Conservation (phyloP, 306 rosid species). For the Prunus davidiana region DNA sequence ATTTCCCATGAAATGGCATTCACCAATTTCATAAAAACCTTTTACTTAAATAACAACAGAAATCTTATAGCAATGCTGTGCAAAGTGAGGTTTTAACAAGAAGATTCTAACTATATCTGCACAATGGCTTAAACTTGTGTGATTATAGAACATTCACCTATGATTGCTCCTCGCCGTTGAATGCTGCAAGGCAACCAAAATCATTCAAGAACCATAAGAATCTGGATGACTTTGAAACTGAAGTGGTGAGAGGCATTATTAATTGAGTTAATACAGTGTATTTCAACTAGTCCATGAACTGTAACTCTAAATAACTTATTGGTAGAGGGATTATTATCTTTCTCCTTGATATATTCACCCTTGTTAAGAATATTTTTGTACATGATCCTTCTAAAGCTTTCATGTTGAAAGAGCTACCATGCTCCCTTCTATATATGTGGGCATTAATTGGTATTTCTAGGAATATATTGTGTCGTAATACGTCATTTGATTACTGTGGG, state of each 20-base stretch:
- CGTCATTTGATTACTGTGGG: neutral
- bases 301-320: slow-evolving; percentile 13
- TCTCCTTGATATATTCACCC: neutral
- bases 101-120: slow-evolving; percentile 3
- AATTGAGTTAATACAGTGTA: neutral
- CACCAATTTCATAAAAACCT: neutral
- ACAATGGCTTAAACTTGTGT: slow-evolving; percentile 5
- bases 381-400: neutral
- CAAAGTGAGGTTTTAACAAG: neutral
- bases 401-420: neutral
- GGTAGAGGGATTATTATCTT: neutral
- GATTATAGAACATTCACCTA: slow-evolving; percentile 31
- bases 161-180: slow-evolving; percentile 41
- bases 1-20: neutral
- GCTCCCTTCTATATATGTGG: neutral
- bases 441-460: neutral
- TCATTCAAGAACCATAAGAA: slow-evolving; percentile 34
- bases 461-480: neutral
- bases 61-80: neutral
- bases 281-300: slow-evolving; percentile 9
- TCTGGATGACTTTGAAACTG: slow-evolving; percentile 59
- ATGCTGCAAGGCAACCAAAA: slow-evolving; percentile 37
- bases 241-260: slow-evolving; percentile 45
- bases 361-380: neutral
- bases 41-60: neutral